These are phyloP conservation scores for Berkeleyomyces rouxiae DNA, from an alignment of 2,329 filamentous ascomycete species.

Conservation along the genomic window DNA sequence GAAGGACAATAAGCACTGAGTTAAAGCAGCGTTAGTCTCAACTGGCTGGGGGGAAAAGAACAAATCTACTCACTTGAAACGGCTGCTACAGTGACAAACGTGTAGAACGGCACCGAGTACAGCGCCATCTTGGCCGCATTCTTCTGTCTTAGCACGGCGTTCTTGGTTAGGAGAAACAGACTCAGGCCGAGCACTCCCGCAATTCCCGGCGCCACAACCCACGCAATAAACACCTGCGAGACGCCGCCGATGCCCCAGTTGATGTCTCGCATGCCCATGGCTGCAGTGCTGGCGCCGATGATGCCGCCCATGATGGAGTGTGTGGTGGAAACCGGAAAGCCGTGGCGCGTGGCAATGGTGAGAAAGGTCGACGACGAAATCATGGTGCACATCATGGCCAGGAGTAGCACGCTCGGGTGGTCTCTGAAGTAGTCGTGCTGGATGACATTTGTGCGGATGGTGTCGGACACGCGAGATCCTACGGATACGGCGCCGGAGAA, in stretches of 20 bases:
- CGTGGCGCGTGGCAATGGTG: slow-evolving; percentile 33
- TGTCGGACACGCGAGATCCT: slow-evolving; percentile 25
- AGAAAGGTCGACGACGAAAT: slow-evolving; percentile 35
- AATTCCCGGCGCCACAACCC: slow-evolving; percentile 23
- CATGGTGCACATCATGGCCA: slow-evolving; percentile 38
- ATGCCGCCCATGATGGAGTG: slow-evolving; percentile 32
- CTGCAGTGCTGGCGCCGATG: slow-evolving; percentile 23
- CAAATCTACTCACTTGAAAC: slow-evolving; percentile 20
- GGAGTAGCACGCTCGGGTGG: slow-evolving; percentile 31
- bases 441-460: slow-evolving; percentile 31
- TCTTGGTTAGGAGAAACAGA: slow-evolving; percentile 23
- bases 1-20: slow-evolving; percentile 36
- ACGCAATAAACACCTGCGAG: slow-evolving; percentile 24
- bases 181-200: slow-evolving; percentile 20
- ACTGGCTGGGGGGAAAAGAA: no score
- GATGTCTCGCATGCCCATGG: slow-evolving; percentile 22
- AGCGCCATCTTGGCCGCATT: slow-evolving; percentile 18
- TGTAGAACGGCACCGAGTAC: slow-evolving; percentile 23
- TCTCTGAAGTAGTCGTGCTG: slow-evolving; percentile 26
- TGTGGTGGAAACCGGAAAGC: slow-evolving; percentile 37
- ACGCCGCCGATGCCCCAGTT: slow-evolving; percentile 25
- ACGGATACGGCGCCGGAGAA: slow-evolving; percentile 28
- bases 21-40: slow-evolving; percentile 11
- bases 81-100: slow-evolving; percentile 22
- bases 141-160: slow-evolving; percentile 19